Evolutionary conservation across 768 basidiomycete genomes (phyloP), one percentile per base, ranked within the genome.

Genomic region (Cubamyces lactineus): DNA sequence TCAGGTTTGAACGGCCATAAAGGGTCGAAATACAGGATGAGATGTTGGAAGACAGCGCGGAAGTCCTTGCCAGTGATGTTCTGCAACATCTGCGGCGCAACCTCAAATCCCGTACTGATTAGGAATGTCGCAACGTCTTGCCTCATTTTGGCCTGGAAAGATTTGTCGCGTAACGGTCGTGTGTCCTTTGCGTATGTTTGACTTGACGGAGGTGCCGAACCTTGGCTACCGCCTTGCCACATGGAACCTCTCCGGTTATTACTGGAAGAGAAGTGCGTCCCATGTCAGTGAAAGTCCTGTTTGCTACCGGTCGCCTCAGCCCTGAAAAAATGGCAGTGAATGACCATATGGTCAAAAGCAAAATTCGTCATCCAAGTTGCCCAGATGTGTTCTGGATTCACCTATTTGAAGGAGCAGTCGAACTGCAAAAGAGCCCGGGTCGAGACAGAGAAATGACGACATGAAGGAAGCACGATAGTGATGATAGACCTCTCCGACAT

Each of bases 51-150:
- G 43, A 98, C 90, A 1, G 82, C 77, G 28, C 92, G 86, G 70
- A 92, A 98, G 64, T 96, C 94, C 66, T 92, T 92, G 17, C 86
- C 87, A 3, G 92, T 91, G 48, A 96, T 93, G 49, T 86, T 90
- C 48, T 82, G 78, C 3, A 97, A 78, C 2, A 86, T 86, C 57
- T 86, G 82, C 72, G 86, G 82, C 3, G 84, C 79, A 26, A 94
- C 85, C 15, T 89, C 87, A 62, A 85, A 88, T 6, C 84, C 85
- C n/a, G 80, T 80, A 28, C 75, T 73, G 66, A 85, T 82, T 19
- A 96, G 79, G 78, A 87, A 96, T 26, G 77, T 78, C 50, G 82
- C 76, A 65, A 96, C 86, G n/a, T 92, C 86, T 70, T 91, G 84
- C 47, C 88, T 81, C 86, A 91, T 88, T 72, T 86, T 85, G 19